phyloP scores from a whole-genome alignment of 768 basidiomycete species.

The Gloeophyllum trabeum region DNA sequence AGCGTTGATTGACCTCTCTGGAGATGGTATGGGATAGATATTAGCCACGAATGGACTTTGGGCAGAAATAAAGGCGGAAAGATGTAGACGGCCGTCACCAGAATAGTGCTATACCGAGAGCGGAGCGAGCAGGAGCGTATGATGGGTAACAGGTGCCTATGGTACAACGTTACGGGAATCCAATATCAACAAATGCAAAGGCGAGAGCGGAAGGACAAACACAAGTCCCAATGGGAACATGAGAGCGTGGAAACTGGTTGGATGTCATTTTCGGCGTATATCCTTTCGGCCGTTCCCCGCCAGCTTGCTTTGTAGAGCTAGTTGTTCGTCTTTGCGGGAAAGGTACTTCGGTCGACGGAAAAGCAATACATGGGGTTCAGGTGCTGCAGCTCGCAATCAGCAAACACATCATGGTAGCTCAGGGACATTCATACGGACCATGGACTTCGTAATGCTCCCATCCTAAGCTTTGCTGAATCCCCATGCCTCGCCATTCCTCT shows the following conservation, averaged over 20 bases:
- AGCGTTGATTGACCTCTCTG: too few relatives aligned
- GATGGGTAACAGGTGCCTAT: too few relatives aligned
- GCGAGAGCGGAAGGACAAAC: constrained; percentile 71
- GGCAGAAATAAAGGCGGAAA: too few relatives aligned
- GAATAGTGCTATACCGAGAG: too few relatives aligned
- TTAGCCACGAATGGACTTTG: too few relatives aligned
- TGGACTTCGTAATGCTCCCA: constrained; percentile 99
- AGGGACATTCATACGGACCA: constrained; percentile 30
- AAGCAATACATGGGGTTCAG: constrained; percentile 88
- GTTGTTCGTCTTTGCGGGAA: constrained; percentile 13
- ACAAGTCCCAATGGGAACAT: constrained; percentile 15
- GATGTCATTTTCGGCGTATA: background rate
- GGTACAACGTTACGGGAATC: too few relatives aligned
- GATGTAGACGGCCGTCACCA: too few relatives aligned
- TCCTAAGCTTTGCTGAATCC: constrained; percentile 90
- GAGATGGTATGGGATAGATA: too few relatives aligned
- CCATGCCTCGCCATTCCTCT: constrained; percentile 91
- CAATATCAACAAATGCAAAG: constrained; percentile 48
- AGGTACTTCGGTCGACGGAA: constrained; percentile 78
- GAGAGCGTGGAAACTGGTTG: background rate
- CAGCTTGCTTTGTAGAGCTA: constrained; percentile 9
- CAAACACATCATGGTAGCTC: constrained; percentile 2
- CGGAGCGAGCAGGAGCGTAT: too few relatives aligned
- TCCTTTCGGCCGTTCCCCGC: background rate
- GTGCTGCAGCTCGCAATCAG: constrained; percentile 34